Percentiles rank a stretch among this genome's conserved stretches.
These are phyloP conservation scores for Echinosophora koreensis DNA, from an alignment of 306 rosid genomes.

Conservation along the genomic window DNA sequence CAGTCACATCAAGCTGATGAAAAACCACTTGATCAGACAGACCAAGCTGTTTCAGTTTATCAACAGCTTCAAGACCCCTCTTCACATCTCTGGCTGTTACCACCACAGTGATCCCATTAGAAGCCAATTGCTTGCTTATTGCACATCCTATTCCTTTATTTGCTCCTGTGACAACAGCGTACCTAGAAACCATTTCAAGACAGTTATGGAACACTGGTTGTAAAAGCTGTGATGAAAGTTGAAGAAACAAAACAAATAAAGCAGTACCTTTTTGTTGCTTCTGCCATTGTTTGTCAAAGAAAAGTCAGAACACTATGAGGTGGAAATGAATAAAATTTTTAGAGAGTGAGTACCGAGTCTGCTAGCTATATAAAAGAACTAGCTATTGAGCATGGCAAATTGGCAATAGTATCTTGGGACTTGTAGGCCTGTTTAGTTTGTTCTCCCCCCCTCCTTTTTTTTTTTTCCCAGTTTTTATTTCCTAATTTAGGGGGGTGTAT, in stretches of 20 bases:
- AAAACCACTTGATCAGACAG: conserved; percentile 25
- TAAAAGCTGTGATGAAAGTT: not conserved
- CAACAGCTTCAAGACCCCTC: conserved; percentile 50
- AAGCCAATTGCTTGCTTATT: conserved; percentile 44
- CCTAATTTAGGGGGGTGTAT: too few relatives aligned
- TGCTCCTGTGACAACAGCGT: conserved; percentile 45
- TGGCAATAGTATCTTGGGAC: too few relatives aligned
- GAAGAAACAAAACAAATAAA: not conserved
- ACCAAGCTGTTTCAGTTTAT: conserved; percentile 36
- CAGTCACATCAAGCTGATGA: conserved; percentile 50
- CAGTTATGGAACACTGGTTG: not conserved
- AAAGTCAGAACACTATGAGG: not conserved
- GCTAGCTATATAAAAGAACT: not conserved
- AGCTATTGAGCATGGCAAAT: too few relatives aligned
- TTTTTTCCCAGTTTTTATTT: too few relatives aligned
- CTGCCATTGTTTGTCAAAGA: conserved; percentile 6
- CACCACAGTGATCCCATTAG: conserved; percentile 48
- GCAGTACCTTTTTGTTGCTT: conserved; percentile 28
- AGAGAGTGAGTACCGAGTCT: not conserved
- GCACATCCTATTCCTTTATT: conserved; percentile 54
- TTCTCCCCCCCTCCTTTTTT: too few relatives aligned
- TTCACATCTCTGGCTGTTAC: conserved; percentile 55
- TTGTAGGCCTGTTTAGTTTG: too few relatives aligned
- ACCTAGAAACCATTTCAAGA: not conserved
- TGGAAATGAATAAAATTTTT: not conserved